These are phyloP conservation scores for Anisodus acutangulus DNA, from an alignment of 257 asterid species.

Conservation along the genomic window DNA sequence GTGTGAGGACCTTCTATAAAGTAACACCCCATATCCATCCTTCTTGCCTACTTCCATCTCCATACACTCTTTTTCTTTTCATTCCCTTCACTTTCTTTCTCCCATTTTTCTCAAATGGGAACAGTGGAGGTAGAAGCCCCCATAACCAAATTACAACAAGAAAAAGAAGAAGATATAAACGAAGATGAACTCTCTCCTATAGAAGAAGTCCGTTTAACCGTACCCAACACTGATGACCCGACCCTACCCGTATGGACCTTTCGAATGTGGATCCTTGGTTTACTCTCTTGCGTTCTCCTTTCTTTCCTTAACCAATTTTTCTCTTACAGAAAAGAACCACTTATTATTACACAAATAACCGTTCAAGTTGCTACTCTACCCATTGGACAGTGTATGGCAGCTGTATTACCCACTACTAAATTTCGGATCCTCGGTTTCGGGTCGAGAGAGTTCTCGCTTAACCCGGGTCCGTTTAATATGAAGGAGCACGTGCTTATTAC, in stretches of 20 bases:
- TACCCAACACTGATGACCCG: constrained; percentile 68
- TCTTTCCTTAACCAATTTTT: constrained; percentile 84
- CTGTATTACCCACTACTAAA: constrained; percentile 53
- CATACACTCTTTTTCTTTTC: neutral
- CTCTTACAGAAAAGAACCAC: constrained; percentile 67
- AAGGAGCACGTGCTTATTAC: constrained; percentile 82
- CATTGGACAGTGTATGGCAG: constrained; percentile 77
- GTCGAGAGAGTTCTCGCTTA: constrained; percentile 51
- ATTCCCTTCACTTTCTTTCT: too few species aligned
- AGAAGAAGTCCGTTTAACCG: constrained; percentile 76
- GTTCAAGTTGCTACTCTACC: constrained; percentile 71
- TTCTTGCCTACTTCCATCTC: neutral
- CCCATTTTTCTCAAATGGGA: constrained; percentile 27
- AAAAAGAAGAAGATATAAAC: constrained; percentile 22
- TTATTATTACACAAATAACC: constrained; percentile 67
- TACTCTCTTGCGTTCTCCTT: constrained; percentile 63
- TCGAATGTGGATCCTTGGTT: constrained; percentile 83
- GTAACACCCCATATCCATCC: neutral
- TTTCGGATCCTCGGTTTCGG: constrained; percentile 59
- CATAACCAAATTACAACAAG: neutral
- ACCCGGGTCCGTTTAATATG: constrained; percentile 85
- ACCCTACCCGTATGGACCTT: constrained; percentile 80
- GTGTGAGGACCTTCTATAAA: neutral
- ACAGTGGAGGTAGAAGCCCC: constrained; percentile 42
- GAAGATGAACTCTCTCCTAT: constrained; percentile 64